phyloP scores from a whole-genome alignment of 2,329 filamentous ascomycete genomes.

The Chalaropsis thielavioides region DNA sequence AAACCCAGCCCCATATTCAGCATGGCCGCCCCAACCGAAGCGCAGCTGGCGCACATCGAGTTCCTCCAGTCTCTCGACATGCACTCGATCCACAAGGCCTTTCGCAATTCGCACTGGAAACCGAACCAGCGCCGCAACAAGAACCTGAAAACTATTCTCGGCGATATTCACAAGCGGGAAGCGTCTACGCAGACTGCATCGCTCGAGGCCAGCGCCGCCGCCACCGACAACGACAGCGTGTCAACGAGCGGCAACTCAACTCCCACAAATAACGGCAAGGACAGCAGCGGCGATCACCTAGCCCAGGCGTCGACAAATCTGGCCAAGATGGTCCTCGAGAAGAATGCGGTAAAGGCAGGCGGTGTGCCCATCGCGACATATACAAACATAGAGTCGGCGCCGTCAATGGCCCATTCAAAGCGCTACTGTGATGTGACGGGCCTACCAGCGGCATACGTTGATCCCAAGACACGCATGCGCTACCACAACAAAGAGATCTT shows the following conservation, averaged over 20 bases:
- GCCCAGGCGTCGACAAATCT: conserved; percentile 79
- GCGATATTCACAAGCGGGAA: conserved; percentile 76
- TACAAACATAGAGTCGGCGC: conserved; percentile 91
- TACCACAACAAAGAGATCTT: conserved; percentile 94
- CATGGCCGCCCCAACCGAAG: conserved; percentile 53
- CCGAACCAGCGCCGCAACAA: conserved; percentile 94
- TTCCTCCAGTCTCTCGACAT: conserved; percentile 89
- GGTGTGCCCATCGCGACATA: conserved; percentile 44
- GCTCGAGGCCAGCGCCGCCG: conserved; percentile 60
- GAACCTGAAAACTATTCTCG: conserved; percentile 92
- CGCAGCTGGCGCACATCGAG: conserved; percentile 64
- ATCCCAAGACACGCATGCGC: conserved; percentile 84
- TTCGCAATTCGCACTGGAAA: conserved; percentile 82
- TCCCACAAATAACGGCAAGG: conserved; percentile 26
- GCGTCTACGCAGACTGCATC: conserved; percentile 72
- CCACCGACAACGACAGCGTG: conserved; percentile 44
- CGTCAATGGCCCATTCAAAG: conserved; percentile 68
- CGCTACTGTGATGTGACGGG: conserved; percentile 96
- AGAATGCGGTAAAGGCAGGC: conserved; percentile 34
- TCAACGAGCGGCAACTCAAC: conserved; percentile 46
- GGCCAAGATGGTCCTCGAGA: conserved; percentile 78
- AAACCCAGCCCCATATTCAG: conserved; percentile 27
- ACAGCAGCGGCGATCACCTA: conserved; percentile 48
- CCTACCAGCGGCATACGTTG: conserved; percentile 75
- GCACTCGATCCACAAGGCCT: conserved; percentile 69